Conservation (phyloP, 148 eudicot species). For the Heliamphora exappendiculata region DNA sequence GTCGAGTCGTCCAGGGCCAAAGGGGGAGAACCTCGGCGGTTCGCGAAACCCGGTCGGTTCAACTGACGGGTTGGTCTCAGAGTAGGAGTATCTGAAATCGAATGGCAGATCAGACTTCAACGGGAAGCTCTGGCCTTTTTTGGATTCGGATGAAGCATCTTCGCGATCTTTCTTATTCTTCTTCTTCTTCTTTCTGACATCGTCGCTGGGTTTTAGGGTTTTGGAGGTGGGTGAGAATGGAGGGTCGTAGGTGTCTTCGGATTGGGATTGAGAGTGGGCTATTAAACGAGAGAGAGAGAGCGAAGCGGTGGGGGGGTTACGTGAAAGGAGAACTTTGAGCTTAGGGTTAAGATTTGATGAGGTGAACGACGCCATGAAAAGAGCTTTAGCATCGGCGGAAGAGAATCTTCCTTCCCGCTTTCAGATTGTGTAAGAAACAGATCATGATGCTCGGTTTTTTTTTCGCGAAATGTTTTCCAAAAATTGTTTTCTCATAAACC, state of each 20-base stretch:
- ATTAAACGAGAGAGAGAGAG: slow-evolving; percentile 8
- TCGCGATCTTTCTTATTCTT: slow-evolving; percentile 2
- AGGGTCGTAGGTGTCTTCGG: slow-evolving; percentile 50
- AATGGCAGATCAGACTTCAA: slow-evolving; percentile 62
- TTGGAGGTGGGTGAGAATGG: slow-evolving; percentile 56
- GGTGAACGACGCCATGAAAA: slow-evolving; percentile 30
- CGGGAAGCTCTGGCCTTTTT: slow-evolving; percentile 15
- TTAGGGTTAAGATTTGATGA: slow-evolving; percentile 5
- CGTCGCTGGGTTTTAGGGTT: slow-evolving; percentile 16
- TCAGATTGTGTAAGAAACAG: background rate
- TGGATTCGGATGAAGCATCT: background rate
- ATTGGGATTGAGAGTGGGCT: slow-evolving; percentile 18
- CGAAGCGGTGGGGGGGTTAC: background rate
- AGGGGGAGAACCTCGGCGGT: slow-evolving; percentile 74
- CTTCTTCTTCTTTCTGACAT: background rate
- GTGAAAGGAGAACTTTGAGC: background rate
- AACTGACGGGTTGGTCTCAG: slow-evolving; percentile 45
- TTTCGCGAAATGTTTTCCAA: too few relatives aligned
- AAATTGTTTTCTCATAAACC: too few relatives aligned
- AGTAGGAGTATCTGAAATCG: slow-evolving; percentile 81
- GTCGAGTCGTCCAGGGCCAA: slow-evolving; percentile 88
- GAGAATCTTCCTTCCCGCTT: background rate
- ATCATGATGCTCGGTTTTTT: too few relatives aligned
- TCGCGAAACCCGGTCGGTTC: slow-evolving; percentile 82
- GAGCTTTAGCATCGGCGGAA: slow-evolving; percentile 30